Base-by-base conservation (phyloP, 2,329 filamentous ascomycete genomes). In the Aspergillus niger region DNA sequence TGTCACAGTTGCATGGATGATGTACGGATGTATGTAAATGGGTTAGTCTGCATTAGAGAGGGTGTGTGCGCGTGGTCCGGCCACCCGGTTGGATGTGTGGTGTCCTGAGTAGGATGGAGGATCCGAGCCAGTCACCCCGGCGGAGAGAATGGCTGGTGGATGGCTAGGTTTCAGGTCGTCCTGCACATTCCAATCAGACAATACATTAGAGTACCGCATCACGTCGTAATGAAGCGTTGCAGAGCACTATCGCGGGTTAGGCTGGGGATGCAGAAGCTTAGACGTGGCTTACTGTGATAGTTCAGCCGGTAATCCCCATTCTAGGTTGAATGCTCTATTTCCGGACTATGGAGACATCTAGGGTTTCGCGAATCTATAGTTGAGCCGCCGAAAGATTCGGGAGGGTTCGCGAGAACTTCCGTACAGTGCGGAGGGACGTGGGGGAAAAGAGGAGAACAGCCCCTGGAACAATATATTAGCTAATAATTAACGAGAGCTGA, bases 131-230 rank as follows among this genome's bases (percentile, higher is more conserved):
- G 32, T 36, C 32, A 36, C 32, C 13, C 32, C 32, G 32, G 32
- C 5, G 8, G 20, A 20, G 26, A 30, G 10, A 17, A 30, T 7
- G 47, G 47, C 13, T 49, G 43, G 26, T 44, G 36, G 8, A 44
- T 55, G 52, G 52, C 36, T 44, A 55, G 52, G 52, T 55, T 55
- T 47, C 15, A 55, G 36, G 53, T 47, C 17, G 26, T 13, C 26
- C 53, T 55, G 53, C 53, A 36, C 53, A 55, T 55, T 55, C 53
- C 53, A 55, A 41, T n/a, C 39, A 55, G 41, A 47, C 10, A 28
- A 39, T 28, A 50, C 47, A 50, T 50, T 10, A 50, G 8, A 17
- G 30, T 50, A 13, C 26, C 44, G 24, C 17, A 44, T 10, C 17
- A 22, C 10, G 41, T 17, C 10, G 41, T 10, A 11, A 5, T n/a